phyloP scores from a whole-genome alignment of 768 basidiomycete genomes.

The Candolleomyces aberdarensis region DNA sequence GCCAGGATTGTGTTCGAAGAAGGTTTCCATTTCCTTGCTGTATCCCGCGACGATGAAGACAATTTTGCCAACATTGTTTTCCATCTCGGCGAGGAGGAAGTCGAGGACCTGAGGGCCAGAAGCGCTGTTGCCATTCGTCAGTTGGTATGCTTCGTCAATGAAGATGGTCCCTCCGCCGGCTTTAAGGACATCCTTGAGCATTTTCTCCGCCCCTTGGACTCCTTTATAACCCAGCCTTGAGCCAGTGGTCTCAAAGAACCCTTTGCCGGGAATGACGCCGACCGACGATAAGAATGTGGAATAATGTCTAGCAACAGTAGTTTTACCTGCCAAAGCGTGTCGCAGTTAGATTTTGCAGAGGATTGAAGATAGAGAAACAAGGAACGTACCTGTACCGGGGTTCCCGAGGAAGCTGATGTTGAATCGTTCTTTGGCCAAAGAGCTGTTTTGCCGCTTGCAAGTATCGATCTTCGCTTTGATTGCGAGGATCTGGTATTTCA shows the following conservation, averaged over 20 bases:
- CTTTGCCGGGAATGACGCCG: constrained; percentile 48
- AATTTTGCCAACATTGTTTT: constrained; percentile 59
- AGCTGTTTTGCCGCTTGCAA: constrained; percentile 46
- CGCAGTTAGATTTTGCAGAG: not conserved
- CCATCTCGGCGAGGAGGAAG: too few species aligned
- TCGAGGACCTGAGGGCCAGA: too few species aligned
- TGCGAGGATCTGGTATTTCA: constrained; percentile 56
- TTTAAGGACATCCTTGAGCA: too few species aligned
- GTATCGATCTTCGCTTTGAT: constrained; percentile 62
- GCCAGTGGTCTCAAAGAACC: constrained; percentile 63
- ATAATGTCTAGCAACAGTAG: constrained; percentile 63
- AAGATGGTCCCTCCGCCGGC: too few species aligned
- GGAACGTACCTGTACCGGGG: constrained; percentile 64
- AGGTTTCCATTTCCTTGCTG: constrained; percentile 69
- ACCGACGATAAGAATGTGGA: constrained; percentile 59
- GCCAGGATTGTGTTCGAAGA: constrained; percentile 76
- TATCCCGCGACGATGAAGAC: constrained; percentile 75
- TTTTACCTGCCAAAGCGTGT: constrained; percentile 47
- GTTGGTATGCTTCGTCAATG: too few species aligned
- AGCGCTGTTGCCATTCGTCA: too few species aligned
- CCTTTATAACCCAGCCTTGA: constrained; percentile 57
- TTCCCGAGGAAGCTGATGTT: constrained; percentile 66
- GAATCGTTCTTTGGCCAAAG: constrained; percentile 54
- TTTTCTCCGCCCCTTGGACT: constrained; percentile 48
- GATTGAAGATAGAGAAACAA: not conserved